These are phyloP conservation scores for Blumeria graminis DNA, from an alignment of 2,329 filamentous ascomycete species.

Conservation along the genomic window DNA sequence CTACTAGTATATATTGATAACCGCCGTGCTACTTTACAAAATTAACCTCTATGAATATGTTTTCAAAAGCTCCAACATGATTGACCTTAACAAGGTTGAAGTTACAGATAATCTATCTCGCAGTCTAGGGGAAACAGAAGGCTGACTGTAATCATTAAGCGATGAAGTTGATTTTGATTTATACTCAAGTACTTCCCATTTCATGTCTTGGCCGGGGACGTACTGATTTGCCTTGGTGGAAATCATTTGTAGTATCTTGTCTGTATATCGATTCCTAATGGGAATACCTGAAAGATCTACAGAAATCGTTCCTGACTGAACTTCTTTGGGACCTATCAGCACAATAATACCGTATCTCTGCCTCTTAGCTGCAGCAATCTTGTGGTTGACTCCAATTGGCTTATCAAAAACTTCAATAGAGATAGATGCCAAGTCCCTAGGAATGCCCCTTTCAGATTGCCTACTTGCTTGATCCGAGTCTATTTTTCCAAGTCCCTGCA, in stretches of 20 bases:
- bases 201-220: background rate
- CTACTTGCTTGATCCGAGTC: background rate
- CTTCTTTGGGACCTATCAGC: constrained; percentile 43
- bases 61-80: background rate
- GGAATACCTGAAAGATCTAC: constrained; percentile 19
- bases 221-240: background rate
- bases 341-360: constrained; percentile 53
- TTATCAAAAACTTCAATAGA: constrained; percentile 47
- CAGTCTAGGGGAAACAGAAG: background rate
- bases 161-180: too few species aligned
- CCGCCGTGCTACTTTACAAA: too few species aligned
- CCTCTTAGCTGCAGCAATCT: constrained; percentile 44
- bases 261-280: background rate
- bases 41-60: background rate
- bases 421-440: constrained; percentile 16
- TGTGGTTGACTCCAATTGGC: constrained; percentile 36
- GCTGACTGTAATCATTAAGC: too few species aligned
- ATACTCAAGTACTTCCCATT: background rate
- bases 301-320: constrained; percentile 30
- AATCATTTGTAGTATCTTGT: background rate
- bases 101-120: background rate
- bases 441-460: background rate
- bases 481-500: constrained; percentile 1
- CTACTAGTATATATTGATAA: too few species aligned
- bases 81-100: background rate